phyloP scores from a whole-genome alignment of 768 basidiomycete genomes.

The Collybia nuda region DNA sequence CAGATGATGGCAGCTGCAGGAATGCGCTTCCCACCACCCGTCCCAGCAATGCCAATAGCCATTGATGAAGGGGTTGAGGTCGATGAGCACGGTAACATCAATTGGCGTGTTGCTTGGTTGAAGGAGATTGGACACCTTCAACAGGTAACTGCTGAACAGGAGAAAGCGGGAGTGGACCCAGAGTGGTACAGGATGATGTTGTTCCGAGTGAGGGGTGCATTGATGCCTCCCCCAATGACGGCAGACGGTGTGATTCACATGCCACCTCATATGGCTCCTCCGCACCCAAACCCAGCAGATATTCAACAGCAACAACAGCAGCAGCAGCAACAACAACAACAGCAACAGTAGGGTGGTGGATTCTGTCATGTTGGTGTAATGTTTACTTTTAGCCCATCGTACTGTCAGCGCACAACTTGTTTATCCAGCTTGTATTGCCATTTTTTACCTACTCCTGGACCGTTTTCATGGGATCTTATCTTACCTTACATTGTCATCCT shows the following conservation, averaged over 20 bases:
- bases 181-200: constrained; percentile 91
- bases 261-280: constrained; percentile 39
- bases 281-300: constrained; percentile 36
- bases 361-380: neutral
- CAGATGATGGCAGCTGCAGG: constrained; percentile 54
- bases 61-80: constrained; percentile 67
- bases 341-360: constrained; percentile 1
- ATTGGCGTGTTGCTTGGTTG: constrained; percentile 78
- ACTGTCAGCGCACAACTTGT: no score
- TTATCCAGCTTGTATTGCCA: no score
- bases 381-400: neutral
- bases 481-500: no score
- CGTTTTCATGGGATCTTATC: no score
- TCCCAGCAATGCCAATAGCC: constrained; percentile 56
- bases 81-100: constrained; percentile 77
- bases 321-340: constrained; percentile 21
- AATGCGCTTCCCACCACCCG: constrained; percentile 60
- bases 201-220: constrained; percentile 69
- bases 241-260: constrained; percentile 49
- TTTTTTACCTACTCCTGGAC: no score
- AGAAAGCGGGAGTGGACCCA: constrained; percentile 75
- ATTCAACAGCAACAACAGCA: constrained; percentile 34
- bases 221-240: constrained; percentile 60
- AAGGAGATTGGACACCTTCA: constrained; percentile 79
- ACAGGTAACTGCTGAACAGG: constrained; percentile 77